A percentile compares a stretch with the other conserved stretches of the same genome.
Conservation (phyloP, 352 stramenopile genomes). For the Pythium monospermum region DNA sequence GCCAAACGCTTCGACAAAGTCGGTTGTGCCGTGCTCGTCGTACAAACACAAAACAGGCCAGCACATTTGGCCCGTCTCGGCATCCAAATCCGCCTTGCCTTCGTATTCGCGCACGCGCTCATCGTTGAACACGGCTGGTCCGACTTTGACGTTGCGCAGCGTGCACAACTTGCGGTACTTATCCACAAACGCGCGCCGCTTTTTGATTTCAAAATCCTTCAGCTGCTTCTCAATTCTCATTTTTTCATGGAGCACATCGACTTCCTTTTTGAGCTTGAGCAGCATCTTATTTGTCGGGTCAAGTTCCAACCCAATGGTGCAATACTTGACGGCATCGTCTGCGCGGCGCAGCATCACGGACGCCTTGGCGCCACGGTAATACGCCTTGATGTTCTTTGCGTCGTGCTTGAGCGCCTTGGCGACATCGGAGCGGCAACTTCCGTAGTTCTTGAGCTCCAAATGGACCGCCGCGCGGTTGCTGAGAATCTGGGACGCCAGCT, state of each 20-base stretch:
- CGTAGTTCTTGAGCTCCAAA: constrained; percentile 84
- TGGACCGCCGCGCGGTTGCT: constrained; percentile 80
- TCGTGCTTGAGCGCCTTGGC: constrained; percentile 69
- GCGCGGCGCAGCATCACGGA: constrained; percentile 75
- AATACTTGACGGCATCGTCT: constrained; percentile 78
- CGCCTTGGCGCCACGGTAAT: constrained; percentile 82
- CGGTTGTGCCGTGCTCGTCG: constrained; percentile 77
- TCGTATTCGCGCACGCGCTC: constrained; percentile 79
- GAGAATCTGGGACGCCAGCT: constrained; percentile 72
- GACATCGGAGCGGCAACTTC: constrained; percentile 74
- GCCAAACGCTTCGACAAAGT: constrained; percentile 79
- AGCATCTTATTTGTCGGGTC: constrained; percentile 79
- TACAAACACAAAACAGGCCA: constrained; percentile 86
- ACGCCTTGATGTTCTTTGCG: constrained; percentile 73
- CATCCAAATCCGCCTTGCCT: constrained; percentile 71
- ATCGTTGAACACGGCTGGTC: constrained; percentile 69
- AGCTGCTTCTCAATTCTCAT: constrained; percentile 44
- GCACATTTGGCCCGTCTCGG: constrained; percentile 51
- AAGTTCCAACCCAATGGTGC: constrained; percentile 60
- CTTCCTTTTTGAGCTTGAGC: constrained; percentile 61
- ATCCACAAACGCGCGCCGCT: constrained; percentile 55
- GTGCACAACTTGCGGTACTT: constrained; percentile 77
- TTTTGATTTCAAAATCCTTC: constrained; percentile 62
- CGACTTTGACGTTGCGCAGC: constrained; percentile 58
- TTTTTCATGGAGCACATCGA: constrained; percentile 52